phyloP scores from a whole-genome alignment of 2,329 filamentous ascomycete species.

The Trichoderma sp. region DNA sequence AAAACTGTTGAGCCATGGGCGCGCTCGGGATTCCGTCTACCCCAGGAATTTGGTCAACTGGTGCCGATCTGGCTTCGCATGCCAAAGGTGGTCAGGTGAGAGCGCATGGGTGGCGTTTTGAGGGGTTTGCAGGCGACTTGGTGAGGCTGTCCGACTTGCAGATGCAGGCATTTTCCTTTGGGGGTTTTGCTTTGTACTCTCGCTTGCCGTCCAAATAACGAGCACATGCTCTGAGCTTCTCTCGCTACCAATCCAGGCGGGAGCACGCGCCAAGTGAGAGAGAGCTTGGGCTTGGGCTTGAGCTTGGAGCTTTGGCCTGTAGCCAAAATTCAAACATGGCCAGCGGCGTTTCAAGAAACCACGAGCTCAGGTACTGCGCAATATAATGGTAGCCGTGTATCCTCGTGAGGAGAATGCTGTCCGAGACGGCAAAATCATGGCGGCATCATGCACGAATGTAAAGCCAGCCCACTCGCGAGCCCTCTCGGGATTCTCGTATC shows the following conservation, averaged over 20 bases:
- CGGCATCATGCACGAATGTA: not conserved
- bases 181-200: not conserved
- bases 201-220: not conserved
- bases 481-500: constrained; percentile 9
- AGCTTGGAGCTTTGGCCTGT: not conserved
- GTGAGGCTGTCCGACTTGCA: not conserved
- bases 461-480: not conserved
- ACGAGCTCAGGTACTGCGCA: not conserved
- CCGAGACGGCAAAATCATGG: not conserved
- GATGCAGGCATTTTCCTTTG: not conserved
- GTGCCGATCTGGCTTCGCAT: constrained; percentile 19
- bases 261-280: not conserved
- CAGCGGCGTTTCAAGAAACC: not conserved
- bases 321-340: not conserved
- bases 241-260: not conserved
- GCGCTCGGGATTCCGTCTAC: not conserved
- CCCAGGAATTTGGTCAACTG: constrained; percentile 4
- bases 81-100: constrained; percentile 14
- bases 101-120: constrained; percentile 9
- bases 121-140: not conserved
- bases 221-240: not conserved
- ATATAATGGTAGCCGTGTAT: not conserved
- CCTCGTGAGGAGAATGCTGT: not conserved
- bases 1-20: not conserved
- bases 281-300: not conserved